Conservation (phyloP, 169 alveolate species). For the Babesia caballi region DNA sequence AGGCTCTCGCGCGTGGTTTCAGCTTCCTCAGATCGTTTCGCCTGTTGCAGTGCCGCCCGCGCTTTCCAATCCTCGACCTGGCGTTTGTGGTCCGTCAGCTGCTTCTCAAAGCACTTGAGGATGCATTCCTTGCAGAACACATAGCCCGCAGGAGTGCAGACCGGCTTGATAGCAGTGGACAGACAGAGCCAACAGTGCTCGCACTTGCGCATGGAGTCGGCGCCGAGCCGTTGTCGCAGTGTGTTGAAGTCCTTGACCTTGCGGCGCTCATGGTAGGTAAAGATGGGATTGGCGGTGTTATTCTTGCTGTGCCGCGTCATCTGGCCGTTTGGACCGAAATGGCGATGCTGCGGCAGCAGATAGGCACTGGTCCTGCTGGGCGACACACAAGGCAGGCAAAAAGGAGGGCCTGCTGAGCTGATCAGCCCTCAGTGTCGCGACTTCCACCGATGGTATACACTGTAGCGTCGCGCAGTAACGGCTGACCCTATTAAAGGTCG, state of each 20-base stretch:
- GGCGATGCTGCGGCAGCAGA: no score
- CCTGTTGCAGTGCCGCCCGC: constrained; percentile 30
- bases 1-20: constrained; percentile 37
- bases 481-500: no score
- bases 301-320: constrained; percentile 91
- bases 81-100: constrained; percentile 77
- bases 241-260: constrained; percentile 85
- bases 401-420: no score
- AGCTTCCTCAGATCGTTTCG: constrained; percentile 40
- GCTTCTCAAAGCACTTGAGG: constrained; percentile 80
- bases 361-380: no score
- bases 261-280: constrained; percentile 87
- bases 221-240: constrained; percentile 83
- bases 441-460: no score
- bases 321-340: no score
- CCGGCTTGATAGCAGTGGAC: constrained; percentile 83
- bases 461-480: no score
- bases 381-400: no score
- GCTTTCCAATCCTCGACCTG: constrained; percentile 39
- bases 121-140: constrained; percentile 90
- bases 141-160: constrained; percentile 88
- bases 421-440: no score
- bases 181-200: constrained; percentile 91
- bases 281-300: constrained; percentile 85
- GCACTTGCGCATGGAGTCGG: constrained; percentile 85